phyloP scores from a whole-genome alignment of 441 rosid genomes.

The Corymbia citriodora region DNA sequence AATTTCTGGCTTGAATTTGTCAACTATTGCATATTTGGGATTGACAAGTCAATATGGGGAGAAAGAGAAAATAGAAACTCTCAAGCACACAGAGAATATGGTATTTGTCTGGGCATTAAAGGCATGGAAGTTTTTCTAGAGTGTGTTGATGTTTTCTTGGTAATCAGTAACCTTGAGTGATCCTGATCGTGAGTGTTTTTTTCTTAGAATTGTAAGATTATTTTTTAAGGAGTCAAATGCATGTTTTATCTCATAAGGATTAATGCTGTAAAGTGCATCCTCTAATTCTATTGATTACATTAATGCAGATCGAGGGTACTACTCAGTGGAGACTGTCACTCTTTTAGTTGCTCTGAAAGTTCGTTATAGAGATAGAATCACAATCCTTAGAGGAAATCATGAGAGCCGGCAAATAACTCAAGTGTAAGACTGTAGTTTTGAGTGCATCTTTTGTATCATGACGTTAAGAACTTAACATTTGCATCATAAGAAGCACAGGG shows the following conservation, averaged over 20 bases:
- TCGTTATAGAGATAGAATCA: conserved; percentile 94
- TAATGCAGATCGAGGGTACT: conserved; percentile 91
- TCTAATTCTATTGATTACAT: not conserved
- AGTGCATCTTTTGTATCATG: not conserved
- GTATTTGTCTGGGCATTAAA: not conserved
- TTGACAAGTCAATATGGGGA: not conserved
- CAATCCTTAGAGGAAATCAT: conserved; percentile 90
- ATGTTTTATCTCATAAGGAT: not conserved
- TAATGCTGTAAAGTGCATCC: not conserved
- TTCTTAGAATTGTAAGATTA: not conserved
- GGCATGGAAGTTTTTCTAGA: not conserved
- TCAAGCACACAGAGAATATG: not conserved
- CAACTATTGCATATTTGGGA: not conserved
- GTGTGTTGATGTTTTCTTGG: not conserved
- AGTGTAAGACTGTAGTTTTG: conserved; percentile 54
- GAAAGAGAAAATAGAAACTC: not conserved
- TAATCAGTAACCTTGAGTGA: not conserved
- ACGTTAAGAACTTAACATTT: not conserved
- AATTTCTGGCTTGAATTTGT: not conserved
- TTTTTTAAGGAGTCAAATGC: not conserved
- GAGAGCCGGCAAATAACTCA: conserved; percentile 98
- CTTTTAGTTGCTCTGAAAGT: conserved; percentile 94
- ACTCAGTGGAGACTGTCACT: conserved; percentile 95
- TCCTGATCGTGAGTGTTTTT: not conserved
- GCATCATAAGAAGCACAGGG: not conserved